phyloP scores from a whole-genome alignment of 345 rosid species.

The Gossypium mustelinum region DNA sequence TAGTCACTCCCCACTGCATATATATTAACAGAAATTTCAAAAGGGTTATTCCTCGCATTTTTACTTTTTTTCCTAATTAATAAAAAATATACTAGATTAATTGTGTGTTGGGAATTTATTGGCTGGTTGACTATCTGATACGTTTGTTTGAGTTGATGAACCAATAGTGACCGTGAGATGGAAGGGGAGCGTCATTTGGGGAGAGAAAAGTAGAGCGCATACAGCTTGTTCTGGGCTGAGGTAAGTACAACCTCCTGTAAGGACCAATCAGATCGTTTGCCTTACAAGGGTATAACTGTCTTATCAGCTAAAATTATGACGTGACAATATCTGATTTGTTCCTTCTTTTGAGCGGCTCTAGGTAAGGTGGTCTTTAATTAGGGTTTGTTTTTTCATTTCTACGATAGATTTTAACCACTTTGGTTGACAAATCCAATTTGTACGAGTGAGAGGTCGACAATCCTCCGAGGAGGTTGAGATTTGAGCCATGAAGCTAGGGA shows the following conservation, averaged over 20 bases:
- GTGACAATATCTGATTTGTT: constrained; percentile 3
- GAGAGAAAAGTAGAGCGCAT: constrained; percentile 13
- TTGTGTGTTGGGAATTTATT: constrained; percentile 14
- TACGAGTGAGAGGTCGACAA: background rate
- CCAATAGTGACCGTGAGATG: constrained; percentile 27
- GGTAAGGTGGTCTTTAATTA: background rate
- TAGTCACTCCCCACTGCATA: background rate
- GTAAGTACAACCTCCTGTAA: constrained; percentile 13
- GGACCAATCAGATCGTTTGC: constrained; percentile 8
- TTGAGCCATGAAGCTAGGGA: background rate
- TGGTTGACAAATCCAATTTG: background rate
- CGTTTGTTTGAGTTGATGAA: constrained; percentile 19
- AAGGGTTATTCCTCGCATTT: background rate
- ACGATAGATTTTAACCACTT: background rate
- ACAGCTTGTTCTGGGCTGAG: background rate
- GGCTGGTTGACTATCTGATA: constrained; percentile 17
- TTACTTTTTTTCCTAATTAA: background rate
- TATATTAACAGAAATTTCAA: background rate
- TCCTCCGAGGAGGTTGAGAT: background rate
- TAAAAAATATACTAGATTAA: too few species aligned
- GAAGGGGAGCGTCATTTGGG: constrained; percentile 17
- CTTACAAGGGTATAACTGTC: constrained; percentile 7
- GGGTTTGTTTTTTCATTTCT: background rate
- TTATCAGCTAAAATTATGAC: background rate
- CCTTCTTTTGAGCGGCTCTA: background rate